These are phyloP conservation scores for Lactarius akahatsu DNA, from an alignment of 768 basidiomycete species.

Conservation along the genomic window DNA sequence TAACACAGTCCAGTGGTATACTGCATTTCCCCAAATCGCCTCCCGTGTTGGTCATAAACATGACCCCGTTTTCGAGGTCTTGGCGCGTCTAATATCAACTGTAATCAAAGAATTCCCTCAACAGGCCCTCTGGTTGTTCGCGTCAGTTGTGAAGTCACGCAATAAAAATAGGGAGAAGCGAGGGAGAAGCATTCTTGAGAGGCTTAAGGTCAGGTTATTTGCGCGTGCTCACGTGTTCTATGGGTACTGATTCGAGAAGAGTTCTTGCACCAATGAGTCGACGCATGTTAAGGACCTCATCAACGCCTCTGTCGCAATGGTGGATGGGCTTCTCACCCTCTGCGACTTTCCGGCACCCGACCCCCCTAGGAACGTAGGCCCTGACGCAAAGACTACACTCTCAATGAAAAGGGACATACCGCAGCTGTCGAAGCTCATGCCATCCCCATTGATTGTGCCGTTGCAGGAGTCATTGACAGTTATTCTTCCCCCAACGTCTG, in stretches of 20 bases:
- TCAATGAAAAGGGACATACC: constrained; percentile 58
- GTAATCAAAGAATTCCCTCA: constrained; percentile 85
- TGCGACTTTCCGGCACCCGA: constrained; percentile 55
- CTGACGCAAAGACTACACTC: constrained; percentile 37
- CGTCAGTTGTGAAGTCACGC: constrained; percentile 83
- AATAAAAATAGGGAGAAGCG: constrained; percentile 57
- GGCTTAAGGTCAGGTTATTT: constrained; percentile 50
- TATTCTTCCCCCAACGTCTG: constrained; percentile 74
- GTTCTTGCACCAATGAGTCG: constrained; percentile 48
- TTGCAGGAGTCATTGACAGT: constrained; percentile 91
- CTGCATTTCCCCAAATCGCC: constrained; percentile 94
- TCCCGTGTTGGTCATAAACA: constrained; percentile 85
- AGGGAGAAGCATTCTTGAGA: constrained; percentile 55
- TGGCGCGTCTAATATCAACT: constrained; percentile 63
- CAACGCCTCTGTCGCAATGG: constrained; percentile 56
- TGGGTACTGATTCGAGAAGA: constrained; percentile 38
- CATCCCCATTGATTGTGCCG: constrained; percentile 77
- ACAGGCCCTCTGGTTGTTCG: constrained; percentile 92
- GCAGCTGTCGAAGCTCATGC: constrained; percentile 53
- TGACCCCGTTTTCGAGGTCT: constrained; percentile 52
- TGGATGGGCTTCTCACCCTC: constrained; percentile 63
- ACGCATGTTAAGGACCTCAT: constrained; percentile 45
- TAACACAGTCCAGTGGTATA: constrained; percentile 71
- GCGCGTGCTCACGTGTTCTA: not conserved
- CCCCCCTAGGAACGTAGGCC: constrained; percentile 18